Conservation (phyloP, 2,329 filamentous ascomycete species). For the Cytospora piceae region DNA sequence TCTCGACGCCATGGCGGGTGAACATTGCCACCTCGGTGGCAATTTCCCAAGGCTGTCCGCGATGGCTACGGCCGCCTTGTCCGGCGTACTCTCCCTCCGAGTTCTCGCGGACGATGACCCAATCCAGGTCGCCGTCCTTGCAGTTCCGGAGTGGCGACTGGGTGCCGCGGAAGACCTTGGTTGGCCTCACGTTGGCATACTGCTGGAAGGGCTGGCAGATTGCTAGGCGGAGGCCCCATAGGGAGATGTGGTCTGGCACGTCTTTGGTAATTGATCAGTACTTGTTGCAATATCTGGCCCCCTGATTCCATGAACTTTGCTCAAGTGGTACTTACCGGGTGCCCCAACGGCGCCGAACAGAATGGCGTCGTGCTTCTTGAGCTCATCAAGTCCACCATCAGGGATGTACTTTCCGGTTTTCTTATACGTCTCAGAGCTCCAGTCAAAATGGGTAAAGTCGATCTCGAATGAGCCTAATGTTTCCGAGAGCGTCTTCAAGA, state of each 20-base stretch:
- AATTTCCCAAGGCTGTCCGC: conserved; percentile 58
- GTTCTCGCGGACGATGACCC: conserved; percentile 70
- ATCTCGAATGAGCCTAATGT: conserved; percentile 62
- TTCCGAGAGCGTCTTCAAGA: conserved; percentile 57
- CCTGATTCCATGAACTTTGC: neutral
- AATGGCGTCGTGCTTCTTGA: conserved; percentile 44
- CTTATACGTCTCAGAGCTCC: conserved; percentile 69
- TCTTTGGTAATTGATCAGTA: conserved; percentile 38
- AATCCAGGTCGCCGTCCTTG: conserved; percentile 59
- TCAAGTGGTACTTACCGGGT: conserved; percentile 31
- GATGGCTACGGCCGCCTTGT: conserved; percentile 64
- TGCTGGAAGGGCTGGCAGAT: conserved; percentile 68
- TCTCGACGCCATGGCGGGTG: conserved; percentile 61
- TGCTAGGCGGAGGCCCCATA: conserved; percentile 66
- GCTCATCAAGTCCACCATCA: conserved; percentile 58
- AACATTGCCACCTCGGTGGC: conserved; percentile 68
- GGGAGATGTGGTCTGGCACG: conserved; percentile 68
- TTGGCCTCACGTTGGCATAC: conserved; percentile 69
- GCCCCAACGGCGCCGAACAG: conserved; percentile 40
- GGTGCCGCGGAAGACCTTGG: conserved; percentile 60
- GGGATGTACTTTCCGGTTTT: conserved; percentile 68
- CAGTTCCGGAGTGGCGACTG: conserved; percentile 57
- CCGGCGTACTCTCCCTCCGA: conserved; percentile 68
- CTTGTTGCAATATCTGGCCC: neutral
- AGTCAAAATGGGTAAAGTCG: conserved; percentile 66